Percentiles rank a stretch among this genome's conserved stretches.
phyloP scores from a whole-genome alignment of 78 protist genomes.

The Isochrysis galbana region DNA sequence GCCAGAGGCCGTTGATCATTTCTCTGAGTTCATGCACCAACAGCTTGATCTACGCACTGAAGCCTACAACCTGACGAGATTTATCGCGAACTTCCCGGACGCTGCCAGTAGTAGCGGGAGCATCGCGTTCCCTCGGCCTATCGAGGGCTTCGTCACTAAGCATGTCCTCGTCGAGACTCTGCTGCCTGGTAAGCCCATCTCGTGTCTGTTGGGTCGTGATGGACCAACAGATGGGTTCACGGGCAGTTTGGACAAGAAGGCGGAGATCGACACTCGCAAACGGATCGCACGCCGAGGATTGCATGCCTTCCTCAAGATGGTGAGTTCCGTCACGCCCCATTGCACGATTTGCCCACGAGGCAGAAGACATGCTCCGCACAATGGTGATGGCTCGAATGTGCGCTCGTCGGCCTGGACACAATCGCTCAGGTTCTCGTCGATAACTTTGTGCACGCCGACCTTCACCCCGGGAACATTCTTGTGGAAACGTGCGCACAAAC shows the following conservation, averaged over 20 bases:
- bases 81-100: conserved; percentile 14
- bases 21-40: conserved; percentile 5
- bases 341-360: no score
- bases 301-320: conserved; percentile 43
- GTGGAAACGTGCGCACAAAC: background rate
- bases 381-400: no score
- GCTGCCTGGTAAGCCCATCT: background rate
- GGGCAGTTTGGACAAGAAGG: no score
- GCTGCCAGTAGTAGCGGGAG: background rate
- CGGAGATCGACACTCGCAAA: no score
- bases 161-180: conserved; percentile 47
- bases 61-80: conserved; percentile 11
- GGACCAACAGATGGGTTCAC: background rate
- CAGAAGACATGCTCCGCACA: no score
- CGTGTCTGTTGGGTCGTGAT: background rate
- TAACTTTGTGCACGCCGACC: conserved; percentile 61
- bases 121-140: conserved; percentile 45
- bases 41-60: conserved; percentile 44
- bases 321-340: no score
- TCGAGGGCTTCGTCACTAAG: background rate
- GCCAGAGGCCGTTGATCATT: background rate
- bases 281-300: conserved; percentile 30
- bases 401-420: no score
- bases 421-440: no score
- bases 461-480: conserved; percentile 61